phyloP scores from a whole-genome alignment of 2,329 filamentous ascomycete species.

The Mycocentrospora acerina region DNA sequence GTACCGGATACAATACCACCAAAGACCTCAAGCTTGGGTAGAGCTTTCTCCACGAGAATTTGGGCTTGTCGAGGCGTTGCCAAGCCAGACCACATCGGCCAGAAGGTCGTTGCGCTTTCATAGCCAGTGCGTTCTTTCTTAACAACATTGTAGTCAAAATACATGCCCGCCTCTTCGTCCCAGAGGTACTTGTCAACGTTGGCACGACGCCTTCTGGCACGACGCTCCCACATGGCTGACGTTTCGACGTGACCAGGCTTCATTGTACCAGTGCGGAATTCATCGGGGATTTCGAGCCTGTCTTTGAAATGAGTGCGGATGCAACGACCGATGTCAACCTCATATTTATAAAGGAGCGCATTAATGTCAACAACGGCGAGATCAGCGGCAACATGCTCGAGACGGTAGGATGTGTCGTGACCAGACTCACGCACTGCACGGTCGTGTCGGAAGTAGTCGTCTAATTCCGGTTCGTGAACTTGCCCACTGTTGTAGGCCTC shows the following conservation, averaged over 20 bases:
- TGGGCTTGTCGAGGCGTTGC: slow-evolving; percentile 85
- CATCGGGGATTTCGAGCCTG: slow-evolving; percentile 74
- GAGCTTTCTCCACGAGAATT: slow-evolving; percentile 73
- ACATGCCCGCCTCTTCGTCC: slow-evolving; percentile 91
- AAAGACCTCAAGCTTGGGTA: slow-evolving; percentile 84
- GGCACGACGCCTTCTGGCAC: slow-evolving; percentile 78
- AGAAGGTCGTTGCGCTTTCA: slow-evolving; percentile 91
- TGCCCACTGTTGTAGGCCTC: slow-evolving; percentile 78
- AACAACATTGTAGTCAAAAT: slow-evolving; percentile 92
- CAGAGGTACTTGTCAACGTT: slow-evolving; percentile 92
- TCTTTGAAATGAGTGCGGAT: slow-evolving; percentile 86
- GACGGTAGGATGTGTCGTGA: slow-evolving; percentile 92
- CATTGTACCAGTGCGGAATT: slow-evolving; percentile 71
- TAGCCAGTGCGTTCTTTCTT: slow-evolving; percentile 80
- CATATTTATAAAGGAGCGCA: slow-evolving; percentile 94
- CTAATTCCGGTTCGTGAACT: slow-evolving; percentile 74
- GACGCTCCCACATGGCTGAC: slow-evolving; percentile 86
- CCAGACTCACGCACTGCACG: slow-evolving; percentile 94
- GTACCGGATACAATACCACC: slow-evolving; percentile 90
- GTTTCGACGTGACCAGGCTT: slow-evolving; percentile 71
- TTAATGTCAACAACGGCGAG: slow-evolving; percentile 94
- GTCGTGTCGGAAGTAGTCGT: slow-evolving; percentile 95
- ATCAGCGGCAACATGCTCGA: slow-evolving; percentile 78
- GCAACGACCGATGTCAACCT: slow-evolving; percentile 84
- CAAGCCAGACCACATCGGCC: slow-evolving; percentile 94